These are phyloP conservation scores for Ceratobasidium sp. DNA, from an alignment of 1,284 basidiomycete genomes.

Conservation along the genomic window DNA sequence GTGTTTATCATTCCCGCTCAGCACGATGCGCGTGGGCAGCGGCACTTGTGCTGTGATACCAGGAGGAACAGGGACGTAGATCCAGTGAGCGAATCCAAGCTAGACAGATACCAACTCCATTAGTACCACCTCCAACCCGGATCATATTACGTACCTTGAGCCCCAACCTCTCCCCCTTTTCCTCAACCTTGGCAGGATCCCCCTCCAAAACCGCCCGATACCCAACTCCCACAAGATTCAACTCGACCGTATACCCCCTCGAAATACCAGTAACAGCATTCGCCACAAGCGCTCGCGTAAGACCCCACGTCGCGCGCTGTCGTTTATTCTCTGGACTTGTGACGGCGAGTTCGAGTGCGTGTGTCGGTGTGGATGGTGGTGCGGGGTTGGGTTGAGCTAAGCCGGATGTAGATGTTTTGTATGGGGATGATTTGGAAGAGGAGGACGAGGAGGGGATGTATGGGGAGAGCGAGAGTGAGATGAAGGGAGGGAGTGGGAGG, in stretches of 20 bases:
- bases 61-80: conserved; percentile 84
- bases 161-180: conserved; percentile 72
- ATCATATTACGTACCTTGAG: conserved; percentile 83
- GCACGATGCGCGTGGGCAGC: conserved; percentile 74
- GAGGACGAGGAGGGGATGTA: conserved; percentile 14
- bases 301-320: conserved; percentile 93
- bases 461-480: conserved; percentile 43
- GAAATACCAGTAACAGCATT: conserved; percentile 94
- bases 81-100: conserved; percentile 86
- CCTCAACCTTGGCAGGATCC: conserved; percentile 69
- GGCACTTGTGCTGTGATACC: conserved; percentile 83
- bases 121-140: no score
- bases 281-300: conserved; percentile 87
- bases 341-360: conserved; percentile 65
- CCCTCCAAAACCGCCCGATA: conserved; percentile 91
- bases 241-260: conserved; percentile 83
- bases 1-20: conserved; percentile 80
- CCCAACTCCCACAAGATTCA: conserved; percentile 95
- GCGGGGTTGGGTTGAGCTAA: conserved; percentile 28
- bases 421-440: conserved; percentile 6
- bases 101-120: background rate
- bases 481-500: conserved; percentile 57
- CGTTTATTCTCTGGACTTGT: conserved; percentile 77
- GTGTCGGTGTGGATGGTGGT: conserved; percentile 25
- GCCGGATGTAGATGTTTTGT: conserved; percentile 33